Evolutionary conservation across 2,329 filamentous ascomycete genomes (phyloP).

Genomic region (Alternaria rosae): DNA sequence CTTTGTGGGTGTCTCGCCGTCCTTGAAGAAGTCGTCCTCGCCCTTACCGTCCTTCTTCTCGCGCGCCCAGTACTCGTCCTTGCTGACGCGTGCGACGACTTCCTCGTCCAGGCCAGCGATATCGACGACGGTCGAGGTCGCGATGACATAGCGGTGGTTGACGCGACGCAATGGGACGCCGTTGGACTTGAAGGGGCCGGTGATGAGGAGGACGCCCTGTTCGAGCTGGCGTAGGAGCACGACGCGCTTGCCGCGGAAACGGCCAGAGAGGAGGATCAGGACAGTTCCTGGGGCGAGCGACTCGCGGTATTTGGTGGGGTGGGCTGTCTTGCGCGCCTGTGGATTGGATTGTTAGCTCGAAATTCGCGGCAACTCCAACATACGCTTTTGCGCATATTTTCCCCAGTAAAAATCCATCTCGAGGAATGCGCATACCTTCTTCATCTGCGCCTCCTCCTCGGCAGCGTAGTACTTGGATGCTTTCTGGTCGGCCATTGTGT

Average conservation of each 20-base stretch:
- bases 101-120: slow-evolving; percentile 78
- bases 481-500: slow-evolving; percentile 66
- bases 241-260: slow-evolving; percentile 99
- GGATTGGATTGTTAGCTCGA: slow-evolving; percentile 24
- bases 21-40: slow-evolving; percentile 99
- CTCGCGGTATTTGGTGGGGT: slow-evolving; percentile 84
- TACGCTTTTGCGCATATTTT: neutral
- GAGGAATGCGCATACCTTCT: slow-evolving; percentile 78
- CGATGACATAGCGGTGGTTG: slow-evolving; percentile 92
- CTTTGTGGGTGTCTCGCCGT: slow-evolving; percentile 89
- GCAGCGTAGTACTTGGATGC: slow-evolving; percentile 98
- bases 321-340: slow-evolving; percentile 92
- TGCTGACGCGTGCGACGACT: slow-evolving; percentile 77
- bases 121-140: slow-evolving; percentile 83
- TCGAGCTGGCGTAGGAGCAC: slow-evolving; percentile 95
- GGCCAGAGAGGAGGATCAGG: slow-evolving; percentile 97
- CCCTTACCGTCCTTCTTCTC: slow-evolving; percentile 92
- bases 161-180: slow-evolving; percentile 94
- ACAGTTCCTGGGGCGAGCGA: slow-evolving; percentile 92
- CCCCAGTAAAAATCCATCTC: neutral
- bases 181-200: slow-evolving; percentile 99
- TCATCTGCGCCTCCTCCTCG: slow-evolving; percentile 85
- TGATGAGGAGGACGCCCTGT: slow-evolving; percentile 97
- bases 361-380: neutral
- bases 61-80: slow-evolving; percentile 89